A percentile compares a stretch with the other conserved stretches of the same genome.
Conservation (phyloP, 75 land plant species). For the Adiantum capillusveneris region DNA sequence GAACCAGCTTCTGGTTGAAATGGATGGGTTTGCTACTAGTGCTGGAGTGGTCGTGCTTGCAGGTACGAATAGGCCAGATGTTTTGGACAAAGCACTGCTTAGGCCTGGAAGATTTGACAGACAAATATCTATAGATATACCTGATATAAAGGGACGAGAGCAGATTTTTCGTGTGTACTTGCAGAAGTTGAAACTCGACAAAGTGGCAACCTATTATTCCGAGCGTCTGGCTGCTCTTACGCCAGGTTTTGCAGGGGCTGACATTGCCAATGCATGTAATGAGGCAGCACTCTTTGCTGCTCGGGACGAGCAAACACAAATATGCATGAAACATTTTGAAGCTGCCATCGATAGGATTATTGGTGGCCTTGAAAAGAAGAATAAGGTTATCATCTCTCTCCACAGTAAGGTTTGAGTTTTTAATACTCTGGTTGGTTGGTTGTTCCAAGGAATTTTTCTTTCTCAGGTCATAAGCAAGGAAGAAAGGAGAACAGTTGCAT, state of each 20-base stretch:
- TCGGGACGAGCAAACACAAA: constrained; percentile 50
- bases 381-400: too few species aligned
- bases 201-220: constrained; percentile 57
- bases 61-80: constrained; percentile 85
- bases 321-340: constrained; percentile 85
- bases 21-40: constrained; percentile 95
- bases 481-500: constrained; percentile 90
- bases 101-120: constrained; percentile 92
- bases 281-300: constrained; percentile 97
- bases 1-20: constrained; percentile 78
- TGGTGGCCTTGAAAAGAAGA: constrained; percentile 99
- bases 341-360: constrained; percentile 94
- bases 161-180: constrained; percentile 74
- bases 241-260: constrained; percentile 91
- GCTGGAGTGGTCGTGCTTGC: constrained; percentile 85
- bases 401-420: constrained; percentile 47
- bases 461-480: constrained; percentile 84
- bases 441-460: background rate
- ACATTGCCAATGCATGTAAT: constrained; percentile 96
- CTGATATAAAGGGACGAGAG: constrained; percentile 76
- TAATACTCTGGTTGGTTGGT: too few species aligned
- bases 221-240: constrained; percentile 75
- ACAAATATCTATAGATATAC: constrained; percentile 74
- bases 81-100: constrained; percentile 77
- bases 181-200: constrained; percentile 69